Evolutionary conservation across 1,284 basidiomycete species (phyloP).

Genomic region (Sanghuangporus weigelae): DNA sequence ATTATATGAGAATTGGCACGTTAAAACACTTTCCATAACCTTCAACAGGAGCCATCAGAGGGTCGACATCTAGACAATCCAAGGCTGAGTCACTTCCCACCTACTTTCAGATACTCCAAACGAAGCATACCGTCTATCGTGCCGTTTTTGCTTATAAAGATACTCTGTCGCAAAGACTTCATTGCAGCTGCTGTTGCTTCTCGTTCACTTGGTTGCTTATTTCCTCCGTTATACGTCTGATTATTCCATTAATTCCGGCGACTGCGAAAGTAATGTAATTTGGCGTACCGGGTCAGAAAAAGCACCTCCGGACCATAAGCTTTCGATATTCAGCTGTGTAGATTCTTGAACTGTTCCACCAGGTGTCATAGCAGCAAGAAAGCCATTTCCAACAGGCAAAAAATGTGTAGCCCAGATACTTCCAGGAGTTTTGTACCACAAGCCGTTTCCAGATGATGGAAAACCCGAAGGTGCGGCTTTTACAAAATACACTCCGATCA

Average conservation of each 20-base stretch:
- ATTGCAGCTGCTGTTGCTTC: constrained; percentile 42
- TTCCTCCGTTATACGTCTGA: constrained; percentile 68
- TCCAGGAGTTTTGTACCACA: constrained; percentile 60
- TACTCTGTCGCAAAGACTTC: constrained; percentile 46
- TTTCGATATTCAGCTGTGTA: constrained; percentile 68
- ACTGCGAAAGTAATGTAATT: not conserved
- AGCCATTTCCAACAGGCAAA: constrained; percentile 71
- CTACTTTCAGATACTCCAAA: not conserved
- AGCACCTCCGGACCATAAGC: constrained; percentile 71
- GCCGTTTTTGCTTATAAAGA: constrained; percentile 55
- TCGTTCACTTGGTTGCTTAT: constrained; percentile 45
- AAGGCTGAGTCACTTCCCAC: not conserved
- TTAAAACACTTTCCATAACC: constrained; percentile 48
- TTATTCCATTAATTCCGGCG: constrained; percentile 5
- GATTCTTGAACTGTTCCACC: constrained; percentile 56
- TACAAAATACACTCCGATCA: not conserved
- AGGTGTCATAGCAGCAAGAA: constrained; percentile 62
- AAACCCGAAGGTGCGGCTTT: constrained; percentile 45
- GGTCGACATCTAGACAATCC: constrained; percentile 42
- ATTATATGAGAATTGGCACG: not conserved
- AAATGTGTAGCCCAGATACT: constrained; percentile 51
- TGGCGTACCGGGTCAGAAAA: constrained; percentile 55
- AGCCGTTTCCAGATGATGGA: constrained; percentile 63
- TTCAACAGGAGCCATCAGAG: constrained; percentile 47
- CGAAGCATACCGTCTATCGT: constrained; percentile 48